Base-by-base conservation (phyloP, 441 rosid species). In the Adansonia rubrostipa region DNA sequence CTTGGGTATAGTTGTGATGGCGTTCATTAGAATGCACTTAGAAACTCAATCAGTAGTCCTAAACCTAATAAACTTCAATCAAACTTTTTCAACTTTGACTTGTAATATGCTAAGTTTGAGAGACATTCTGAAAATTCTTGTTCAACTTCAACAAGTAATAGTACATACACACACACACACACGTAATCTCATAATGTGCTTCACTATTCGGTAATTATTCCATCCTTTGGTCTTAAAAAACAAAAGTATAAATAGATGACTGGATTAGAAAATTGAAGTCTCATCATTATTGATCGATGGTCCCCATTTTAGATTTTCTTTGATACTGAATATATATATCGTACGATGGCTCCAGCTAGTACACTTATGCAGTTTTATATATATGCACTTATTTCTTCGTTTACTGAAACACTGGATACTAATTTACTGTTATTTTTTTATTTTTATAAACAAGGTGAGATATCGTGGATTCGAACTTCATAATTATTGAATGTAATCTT, bases 201-300 rank as follows among this genome's bases (percentile, higher is more conserved):
- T 13, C 14, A 3, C 53, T 47, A 47, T 47, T 47, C 10, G 50
- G 50, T 53, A 11, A 64, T 36, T 13, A 10, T 24, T 64, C 36
- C 44, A 9, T 14, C 57, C 19, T 56, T 56, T 56, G 17, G 22
- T 56, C 22, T 65, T 6, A 1, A 50, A 22, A 13, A 20, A 11
- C 2, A 22, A 3, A 71, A 71, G 17, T 4, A 47, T 69, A 54
- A 10, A 62, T 2, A 11, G 10, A 13, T 33, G n/a, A 62, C 9
- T 13, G 14, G 45, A 36, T 72, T 9, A 3, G 4, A 19, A 36
- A 22, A 4, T 14, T 58, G 15, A 22, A 57, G 42, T 74, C 67
- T n/a, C 68, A 13, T 20, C 45, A 62, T 47, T 48, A 62, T 47
- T 62, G 45, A 61, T 73, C n/a, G 60, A 22, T 63, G 78, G 58